Evolutionary conservation across 768 basidiomycete species (phyloP), one percentile per base, ranked within the genome.

Genomic region (Amanita fuliginea): DNA sequence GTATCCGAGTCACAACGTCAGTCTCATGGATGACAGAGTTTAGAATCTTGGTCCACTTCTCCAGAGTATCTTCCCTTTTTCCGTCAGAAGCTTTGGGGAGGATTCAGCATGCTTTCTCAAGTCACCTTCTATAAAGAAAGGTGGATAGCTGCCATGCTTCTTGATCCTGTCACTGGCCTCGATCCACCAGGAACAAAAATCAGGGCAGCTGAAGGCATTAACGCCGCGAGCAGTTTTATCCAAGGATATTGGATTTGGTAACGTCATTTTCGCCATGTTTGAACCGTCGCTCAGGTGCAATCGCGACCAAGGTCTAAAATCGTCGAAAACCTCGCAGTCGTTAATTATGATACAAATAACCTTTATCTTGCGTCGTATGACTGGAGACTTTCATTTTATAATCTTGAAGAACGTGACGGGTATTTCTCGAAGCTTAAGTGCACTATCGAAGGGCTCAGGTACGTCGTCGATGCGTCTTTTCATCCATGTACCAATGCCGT

Each of bases 161-260:
- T 99, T 7, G 94, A 99, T 62, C 85, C 89, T 0, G 71, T 83
- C 14, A 96, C 94, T 0, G 95, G 95, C 0, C 72, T 99, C 5
- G 95, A 99, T 59, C 87, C 90, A 3, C 77, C 81, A 0, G 83
- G 80, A 13, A 80, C 78, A 40, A 96, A 91, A 62, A 80, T 98
- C 51, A 75, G 95, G 32, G 90, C 94, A 10, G 91, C 90, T 0
- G 89, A 96, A 63, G 94, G 94, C 0, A 80, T 95, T 18, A 86
- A 90, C 59, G 91, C 91, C 0, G 93, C 91, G 2, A 87, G 85
- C 54, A 83, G 74, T 56, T 85, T 90, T 56, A 79, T 92, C 50
- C 81, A 83, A 60, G 92, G 94, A 1, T 99, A 93, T 61, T 98
- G 93, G 94, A 80, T 95, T 47, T 95, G 92, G 90, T 83, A 58